Evolutionary conservation across 129 eudicot genomes (phyloP).

Genomic region (Artemisia annua): DNA sequence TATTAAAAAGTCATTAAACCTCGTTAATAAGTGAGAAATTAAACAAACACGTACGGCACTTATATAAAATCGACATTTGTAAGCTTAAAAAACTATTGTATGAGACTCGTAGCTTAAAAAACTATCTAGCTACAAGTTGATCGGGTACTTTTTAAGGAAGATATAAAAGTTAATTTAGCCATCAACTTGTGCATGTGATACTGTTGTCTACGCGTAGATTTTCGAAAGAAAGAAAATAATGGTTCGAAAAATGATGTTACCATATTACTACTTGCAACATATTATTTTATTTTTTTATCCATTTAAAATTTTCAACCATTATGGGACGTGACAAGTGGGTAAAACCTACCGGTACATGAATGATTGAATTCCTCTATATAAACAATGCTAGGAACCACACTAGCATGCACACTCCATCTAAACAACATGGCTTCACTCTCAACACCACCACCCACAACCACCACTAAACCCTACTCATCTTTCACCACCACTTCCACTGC

Average conservation of each 20-base stretch:
- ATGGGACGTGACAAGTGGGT: constrained; percentile 24
- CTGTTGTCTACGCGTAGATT: neutral
- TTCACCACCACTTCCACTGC: constrained; percentile 15
- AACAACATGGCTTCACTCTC: constrained; percentile 30
- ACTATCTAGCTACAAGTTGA: too few relatives aligned
- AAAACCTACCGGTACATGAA: neutral
- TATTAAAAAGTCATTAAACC: too few relatives aligned
- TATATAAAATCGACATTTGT: too few relatives aligned
- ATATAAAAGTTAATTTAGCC: neutral
- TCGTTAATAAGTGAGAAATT: too few relatives aligned
- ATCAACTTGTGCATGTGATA: constrained; percentile 17
- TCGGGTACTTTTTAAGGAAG: neutral
- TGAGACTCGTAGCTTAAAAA: neutral
- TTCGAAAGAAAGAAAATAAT: neutral
- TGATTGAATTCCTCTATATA: constrained; percentile 21
- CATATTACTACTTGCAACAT: too few relatives aligned
- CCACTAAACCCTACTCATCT: constrained; percentile 25
- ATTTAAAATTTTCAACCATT: neutral
- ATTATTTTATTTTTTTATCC: neutral
- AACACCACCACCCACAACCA: constrained; percentile 24
- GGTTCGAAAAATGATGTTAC: neutral
- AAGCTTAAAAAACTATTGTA: too few relatives aligned
- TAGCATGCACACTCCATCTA: constrained; percentile 24
- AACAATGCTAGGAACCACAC: constrained; percentile 1
- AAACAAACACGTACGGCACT: too few relatives aligned